Evolutionary conservation across 441 rosid species (phyloP), one percentile per base, ranked within the genome.

Genomic region (Eruca vesicaria): DNA sequence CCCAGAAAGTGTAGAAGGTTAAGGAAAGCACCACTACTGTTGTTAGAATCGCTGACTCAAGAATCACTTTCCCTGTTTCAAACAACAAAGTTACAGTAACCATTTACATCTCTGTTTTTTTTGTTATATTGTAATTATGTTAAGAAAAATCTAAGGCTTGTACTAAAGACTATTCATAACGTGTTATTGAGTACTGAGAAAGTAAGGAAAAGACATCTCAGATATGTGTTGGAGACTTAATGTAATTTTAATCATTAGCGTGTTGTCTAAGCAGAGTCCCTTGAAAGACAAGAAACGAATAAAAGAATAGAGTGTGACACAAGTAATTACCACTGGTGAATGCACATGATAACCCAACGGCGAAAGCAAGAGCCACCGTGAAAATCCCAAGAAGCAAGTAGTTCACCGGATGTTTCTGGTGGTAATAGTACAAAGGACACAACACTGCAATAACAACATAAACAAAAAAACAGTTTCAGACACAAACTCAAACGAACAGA

Each of bases 1-100:
- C 99, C 97, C 98, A 94, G 79, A 94, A 94, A 6, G 99, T 94
- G 86, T 90, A 94, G 2, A 88, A 66, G 0, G 98, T 92, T 10
- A 94, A 94, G 41, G 87, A 77, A 77, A 88, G 78, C 57, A 94
- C 98, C 81, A 94, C 90, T 9, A 70, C 88, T 2, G 93, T 59
- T 0, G 98, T 94, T 75, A 94, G 66, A 15, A 94, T 90, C 8
- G 78, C 97, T 7, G 99, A 66, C 78, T 92, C 97, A 69, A 94
- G 81, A 62, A 92, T 90, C 18, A 91, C 83, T 78, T 90, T 89
- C 62, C 98, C 99, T 95, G 92, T 68, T 69, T 31, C 62, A 69
- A 23, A 35, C 50, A 58, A 31, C 62, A 68, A 73, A 28, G 4
- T 63, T 62, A 19, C 68, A 58, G 9, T 48, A 61, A 2, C 60